Evolutionary conservation across 2,329 filamentous ascomycete species (phyloP).

Genomic region (Aschersonia sp.): DNA sequence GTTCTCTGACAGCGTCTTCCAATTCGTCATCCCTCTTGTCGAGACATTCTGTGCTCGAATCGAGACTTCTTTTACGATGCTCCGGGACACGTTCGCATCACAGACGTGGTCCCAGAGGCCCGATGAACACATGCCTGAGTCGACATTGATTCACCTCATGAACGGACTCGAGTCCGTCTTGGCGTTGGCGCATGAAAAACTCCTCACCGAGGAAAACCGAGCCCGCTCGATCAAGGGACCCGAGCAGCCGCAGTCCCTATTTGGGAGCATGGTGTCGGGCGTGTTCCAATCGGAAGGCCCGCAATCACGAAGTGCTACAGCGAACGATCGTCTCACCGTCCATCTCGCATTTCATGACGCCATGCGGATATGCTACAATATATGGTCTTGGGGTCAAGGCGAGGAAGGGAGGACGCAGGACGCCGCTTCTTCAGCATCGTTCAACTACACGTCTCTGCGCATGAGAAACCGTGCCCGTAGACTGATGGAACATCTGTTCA

Average conservation of each 20-base stretch:
- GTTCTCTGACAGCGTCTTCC: slow-evolving; percentile 74
- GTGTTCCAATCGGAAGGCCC: slow-evolving; percentile 70
- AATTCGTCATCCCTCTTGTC: slow-evolving; percentile 79
- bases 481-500: slow-evolving; percentile 83
- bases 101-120: slow-evolving; percentile 2
- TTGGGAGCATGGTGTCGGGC: slow-evolving; percentile 87
- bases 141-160: slow-evolving; percentile 70
- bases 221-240: slow-evolving; percentile 58
- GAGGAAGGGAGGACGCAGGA: slow-evolving; percentile 47
- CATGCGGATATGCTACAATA: slow-evolving; percentile 78
- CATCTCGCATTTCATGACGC: slow-evolving; percentile 95
- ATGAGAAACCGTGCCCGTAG: slow-evolving; percentile 82
- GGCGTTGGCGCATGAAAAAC: slow-evolving; percentile 70
- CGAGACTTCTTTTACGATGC: slow-evolving; percentile 51
- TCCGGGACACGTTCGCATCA: slow-evolving; percentile 48
- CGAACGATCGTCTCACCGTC: slow-evolving; percentile 86
- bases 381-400: slow-evolving; percentile 84
- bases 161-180: slow-evolving; percentile 86
- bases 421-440: slow-evolving; percentile 59
- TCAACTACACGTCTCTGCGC: slow-evolving; percentile 77
- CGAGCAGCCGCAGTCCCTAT: slow-evolving; percentile 75
- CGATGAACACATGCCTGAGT: slow-evolving; percentile 36
- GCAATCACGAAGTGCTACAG: slow-evolving; percentile 69
- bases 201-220: slow-evolving; percentile 62
- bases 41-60: slow-evolving; percentile 80